Conservation (phyloP, 306 rosid genomes). For the Vicia faba region DNA sequence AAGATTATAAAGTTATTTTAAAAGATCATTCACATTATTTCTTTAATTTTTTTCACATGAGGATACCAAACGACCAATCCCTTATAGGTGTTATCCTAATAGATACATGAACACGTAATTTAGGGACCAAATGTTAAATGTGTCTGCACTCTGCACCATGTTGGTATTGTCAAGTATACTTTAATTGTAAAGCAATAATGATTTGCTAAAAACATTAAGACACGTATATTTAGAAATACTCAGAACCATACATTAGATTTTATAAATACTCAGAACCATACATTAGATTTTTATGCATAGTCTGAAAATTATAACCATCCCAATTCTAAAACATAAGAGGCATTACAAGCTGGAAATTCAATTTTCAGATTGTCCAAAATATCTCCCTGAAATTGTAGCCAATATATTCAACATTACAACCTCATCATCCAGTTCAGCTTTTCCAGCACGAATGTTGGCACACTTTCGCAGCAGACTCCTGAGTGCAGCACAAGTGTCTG, state of each 20-base stretch:
- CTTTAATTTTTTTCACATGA: no score
- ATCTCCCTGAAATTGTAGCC: slow-evolving; percentile 69
- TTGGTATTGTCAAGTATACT: neutral
- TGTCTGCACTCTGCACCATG: neutral
- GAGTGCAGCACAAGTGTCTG: slow-evolving; percentile 65
- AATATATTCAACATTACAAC: slow-evolving; percentile 76
- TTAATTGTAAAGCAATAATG: neutral
- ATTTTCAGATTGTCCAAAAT: slow-evolving; percentile 71
- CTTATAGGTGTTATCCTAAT: no score
- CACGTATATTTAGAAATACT: neutral
- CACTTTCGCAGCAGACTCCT: slow-evolving; percentile 84
- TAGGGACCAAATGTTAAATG: no score
- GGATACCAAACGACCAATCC: no score
- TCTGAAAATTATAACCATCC: slow-evolving; percentile 3
- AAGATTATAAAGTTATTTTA: no score
- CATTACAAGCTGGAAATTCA: slow-evolving; percentile 14
- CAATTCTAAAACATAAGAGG: neutral
- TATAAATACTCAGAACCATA: neutral
- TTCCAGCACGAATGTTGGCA: slow-evolving; percentile 67
- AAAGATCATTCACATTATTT: no score
- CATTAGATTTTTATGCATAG: neutral
- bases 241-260: no score
- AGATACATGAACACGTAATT: no score
- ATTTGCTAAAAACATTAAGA: neutral
- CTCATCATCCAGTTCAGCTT: slow-evolving; percentile 66